Evolutionary conservation across 2,329 filamentous ascomycete genomes (phyloP).

Genomic region (Pseudogymnoascus sp.): DNA sequence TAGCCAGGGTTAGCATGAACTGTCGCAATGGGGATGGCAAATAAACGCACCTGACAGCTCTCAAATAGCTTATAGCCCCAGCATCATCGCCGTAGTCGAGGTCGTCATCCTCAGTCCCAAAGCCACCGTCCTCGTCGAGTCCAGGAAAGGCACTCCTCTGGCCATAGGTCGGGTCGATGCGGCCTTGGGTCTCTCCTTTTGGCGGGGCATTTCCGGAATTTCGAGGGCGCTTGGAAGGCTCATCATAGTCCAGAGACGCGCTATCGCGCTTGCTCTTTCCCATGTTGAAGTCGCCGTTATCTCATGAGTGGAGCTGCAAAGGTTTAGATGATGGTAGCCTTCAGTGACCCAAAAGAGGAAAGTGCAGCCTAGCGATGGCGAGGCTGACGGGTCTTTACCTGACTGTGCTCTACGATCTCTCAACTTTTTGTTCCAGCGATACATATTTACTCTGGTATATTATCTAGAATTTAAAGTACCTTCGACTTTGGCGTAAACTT

Average conservation of each 20-base stretch:
- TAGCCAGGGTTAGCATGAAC: constrained; percentile 39
- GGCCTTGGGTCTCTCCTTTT: constrained; percentile 18
- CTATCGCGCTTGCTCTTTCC: constrained; percentile 3
- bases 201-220: not conserved
- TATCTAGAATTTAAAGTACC: too few relatives aligned
- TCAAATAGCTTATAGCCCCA: constrained; percentile 56
- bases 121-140: constrained; percentile 40
- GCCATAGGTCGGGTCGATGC: constrained; percentile 58
- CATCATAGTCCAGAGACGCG: constrained; percentile 1
- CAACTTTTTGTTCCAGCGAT: not conserved
- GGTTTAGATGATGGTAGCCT: not conserved
- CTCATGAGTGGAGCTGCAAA: not conserved
- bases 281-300: not conserved
- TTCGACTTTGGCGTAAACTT: too few relatives aligned
- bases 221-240: not conserved
- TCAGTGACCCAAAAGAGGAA: not conserved
- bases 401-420: not conserved
- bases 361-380: not conserved
- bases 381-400: not conserved
- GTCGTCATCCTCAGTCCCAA: constrained; percentile 36
- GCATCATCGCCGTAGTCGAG: constrained; percentile 62
- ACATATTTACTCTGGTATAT: not conserved
- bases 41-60: constrained; percentile 58
- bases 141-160: constrained; percentile 66
- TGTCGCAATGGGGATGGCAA: not conserved